A percentile compares a stretch with the other conserved stretches of the same genome.
Conservation (phyloP, 371 early-diverging fungal genomes). For the Mortierella sp. region DNA sequence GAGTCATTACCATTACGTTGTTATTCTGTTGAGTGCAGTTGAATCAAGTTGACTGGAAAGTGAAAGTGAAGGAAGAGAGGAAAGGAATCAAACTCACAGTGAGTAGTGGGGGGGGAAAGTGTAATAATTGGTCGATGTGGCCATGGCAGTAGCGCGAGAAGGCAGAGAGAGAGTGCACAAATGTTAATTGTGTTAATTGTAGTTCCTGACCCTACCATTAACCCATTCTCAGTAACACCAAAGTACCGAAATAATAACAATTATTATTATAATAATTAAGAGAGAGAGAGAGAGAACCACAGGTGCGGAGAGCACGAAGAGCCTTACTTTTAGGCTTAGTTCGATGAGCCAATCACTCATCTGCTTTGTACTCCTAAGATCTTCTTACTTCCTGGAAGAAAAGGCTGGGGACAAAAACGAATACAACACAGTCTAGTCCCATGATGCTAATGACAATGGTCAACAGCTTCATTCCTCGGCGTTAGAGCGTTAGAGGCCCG, state of each 20-base stretch:
- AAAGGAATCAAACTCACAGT: neutral
- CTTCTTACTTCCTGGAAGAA: too few species aligned
- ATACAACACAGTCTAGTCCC: too few species aligned
- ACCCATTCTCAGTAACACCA: neutral
- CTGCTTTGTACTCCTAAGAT: too few species aligned
- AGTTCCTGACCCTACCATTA: neutral
- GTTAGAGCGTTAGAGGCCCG: too few species aligned
- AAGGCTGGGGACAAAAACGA: too few species aligned
- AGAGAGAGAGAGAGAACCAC: neutral
- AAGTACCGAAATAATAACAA: neutral
- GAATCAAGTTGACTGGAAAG: neutral
- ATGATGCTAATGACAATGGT: too few species aligned
- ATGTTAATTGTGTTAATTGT: neutral
- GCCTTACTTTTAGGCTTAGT: too few species aligned
- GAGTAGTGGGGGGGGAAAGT: neutral
- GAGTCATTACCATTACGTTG: constrained; percentile 1
- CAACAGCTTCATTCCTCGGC: too few species aligned
- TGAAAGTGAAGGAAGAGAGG: neutral
- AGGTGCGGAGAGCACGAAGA: too few species aligned
- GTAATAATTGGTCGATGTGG: neutral
- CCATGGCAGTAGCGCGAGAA: neutral
- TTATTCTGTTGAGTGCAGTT: neutral
- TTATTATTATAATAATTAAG: too few species aligned
- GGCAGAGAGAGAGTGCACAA: neutral
- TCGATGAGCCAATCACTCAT: too few species aligned